Evolutionary conservation across 2,329 filamentous ascomycete species (phyloP).

Genomic region (Stenocarpella maydis): DNA sequence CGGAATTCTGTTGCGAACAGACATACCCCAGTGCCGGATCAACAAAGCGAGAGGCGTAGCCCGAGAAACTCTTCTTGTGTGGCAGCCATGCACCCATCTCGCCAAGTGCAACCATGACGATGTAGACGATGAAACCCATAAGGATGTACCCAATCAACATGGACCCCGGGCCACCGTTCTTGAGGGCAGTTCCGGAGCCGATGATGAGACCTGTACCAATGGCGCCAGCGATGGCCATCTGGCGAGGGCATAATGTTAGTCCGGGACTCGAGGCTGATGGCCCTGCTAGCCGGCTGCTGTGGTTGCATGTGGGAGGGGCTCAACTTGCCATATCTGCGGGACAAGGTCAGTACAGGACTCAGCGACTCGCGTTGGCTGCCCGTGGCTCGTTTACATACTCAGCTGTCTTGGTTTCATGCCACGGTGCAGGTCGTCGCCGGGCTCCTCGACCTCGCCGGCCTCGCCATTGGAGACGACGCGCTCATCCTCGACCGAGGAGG

Average conservation of each 20-base stretch:
- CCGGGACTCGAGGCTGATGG: neutral
- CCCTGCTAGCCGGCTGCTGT: neutral
- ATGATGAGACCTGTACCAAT: constrained; percentile 54
- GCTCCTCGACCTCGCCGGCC: constrained; percentile 19
- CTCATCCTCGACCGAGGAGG: constrained; percentile 28
- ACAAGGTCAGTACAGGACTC: neutral
- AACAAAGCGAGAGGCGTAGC: constrained; percentile 43
- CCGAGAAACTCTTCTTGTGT: constrained; percentile 42
- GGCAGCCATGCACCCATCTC: constrained; percentile 45
- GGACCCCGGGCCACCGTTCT: constrained; percentile 54
- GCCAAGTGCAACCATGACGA: constrained; percentile 59
- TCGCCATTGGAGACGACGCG: constrained; percentile 7
- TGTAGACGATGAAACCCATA: constrained; percentile 60
- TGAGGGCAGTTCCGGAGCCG: constrained; percentile 58
- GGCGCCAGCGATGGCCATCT: constrained; percentile 33
- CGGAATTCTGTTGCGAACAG: neutral
- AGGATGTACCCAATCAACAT: constrained; percentile 51
- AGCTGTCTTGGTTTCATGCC: constrained; percentile 34
- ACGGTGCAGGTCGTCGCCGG: constrained; percentile 31
- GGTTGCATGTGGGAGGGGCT: neutral
- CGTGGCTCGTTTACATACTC: constrained; percentile 14
- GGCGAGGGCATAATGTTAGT: neutral
- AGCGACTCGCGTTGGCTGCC: neutral
- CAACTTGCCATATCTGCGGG: constrained; percentile 32
- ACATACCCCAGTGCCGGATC: constrained; percentile 44